Percentiles rank a stretch among this genome's conserved stretches.
phyloP scores from a whole-genome alignment of 2,329 filamentous ascomycete species.

The Apiospora arundinis region DNA sequence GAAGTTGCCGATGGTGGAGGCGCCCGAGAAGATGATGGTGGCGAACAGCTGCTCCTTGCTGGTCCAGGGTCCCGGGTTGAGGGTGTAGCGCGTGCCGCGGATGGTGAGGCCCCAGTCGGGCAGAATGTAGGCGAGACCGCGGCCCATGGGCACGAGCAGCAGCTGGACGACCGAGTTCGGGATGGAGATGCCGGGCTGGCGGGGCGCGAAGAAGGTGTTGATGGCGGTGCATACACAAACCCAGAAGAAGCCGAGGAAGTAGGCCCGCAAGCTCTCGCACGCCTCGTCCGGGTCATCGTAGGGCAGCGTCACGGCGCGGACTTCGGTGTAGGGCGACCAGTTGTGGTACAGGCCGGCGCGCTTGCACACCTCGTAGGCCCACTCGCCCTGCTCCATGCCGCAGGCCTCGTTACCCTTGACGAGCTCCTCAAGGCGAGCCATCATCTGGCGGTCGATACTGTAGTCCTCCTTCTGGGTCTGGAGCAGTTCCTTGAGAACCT shows the following conservation, averaged over 20 bases:
- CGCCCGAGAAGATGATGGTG: constrained; percentile 66
- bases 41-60: constrained; percentile 67
- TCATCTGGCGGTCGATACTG: constrained; percentile 34
- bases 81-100: constrained; percentile 44
- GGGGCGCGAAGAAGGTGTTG: constrained; percentile 65
- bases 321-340: constrained; percentile 61
- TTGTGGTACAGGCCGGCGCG: constrained; percentile 58
- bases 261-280: constrained; percentile 56
- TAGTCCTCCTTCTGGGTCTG: constrained; percentile 36
- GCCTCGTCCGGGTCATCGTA: constrained; percentile 47
- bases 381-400: constrained; percentile 37
- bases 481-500: constrained; percentile 29
- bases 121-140: constrained; percentile 55
- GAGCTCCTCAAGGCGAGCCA: constrained; percentile 32
- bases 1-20: constrained; percentile 54
- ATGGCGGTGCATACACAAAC: constrained; percentile 55
- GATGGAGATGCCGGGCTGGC: constrained; percentile 60
- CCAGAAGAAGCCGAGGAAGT: constrained; percentile 59
- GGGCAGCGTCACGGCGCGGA: constrained; percentile 52
- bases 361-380: constrained; percentile 36
- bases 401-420: constrained; percentile 35
- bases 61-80: constrained; percentile 50
- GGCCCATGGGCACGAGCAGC: constrained; percentile 61
- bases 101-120: constrained; percentile 57
- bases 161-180: constrained; percentile 63